Evolutionary conservation across 805 yeast genomes (phyloP).

Genomic region (Lipomyces mesembrius): DNA sequence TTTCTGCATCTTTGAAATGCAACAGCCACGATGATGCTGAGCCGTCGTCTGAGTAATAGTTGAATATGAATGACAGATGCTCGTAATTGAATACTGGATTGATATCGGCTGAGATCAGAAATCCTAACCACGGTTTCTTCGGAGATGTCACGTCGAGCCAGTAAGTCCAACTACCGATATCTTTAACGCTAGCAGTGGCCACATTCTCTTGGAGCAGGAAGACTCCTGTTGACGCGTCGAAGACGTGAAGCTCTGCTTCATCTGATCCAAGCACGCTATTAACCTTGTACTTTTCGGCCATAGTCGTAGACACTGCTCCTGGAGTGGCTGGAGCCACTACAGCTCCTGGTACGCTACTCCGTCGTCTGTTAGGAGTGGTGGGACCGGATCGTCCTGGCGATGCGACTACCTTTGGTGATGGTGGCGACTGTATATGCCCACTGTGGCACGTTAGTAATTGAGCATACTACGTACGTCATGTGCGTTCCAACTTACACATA

Average conservation of each 20-base stretch:
- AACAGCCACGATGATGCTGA: constrained; percentile 65
- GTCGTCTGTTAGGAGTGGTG: constrained; percentile 19
- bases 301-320: constrained; percentile 13
- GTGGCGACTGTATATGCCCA: constrained; percentile 22
- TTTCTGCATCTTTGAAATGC: constrained; percentile 53
- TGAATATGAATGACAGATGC: constrained; percentile 66
- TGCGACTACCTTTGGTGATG: constrained; percentile 24
- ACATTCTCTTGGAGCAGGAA: constrained; percentile 53
- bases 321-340: constrained; percentile 31
- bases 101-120: constrained; percentile 55
- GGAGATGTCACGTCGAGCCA: constrained; percentile 53
- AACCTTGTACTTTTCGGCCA: constrained; percentile 13
- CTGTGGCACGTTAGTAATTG: background rate
- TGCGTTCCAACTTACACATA: constrained; percentile 23
- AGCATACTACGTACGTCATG: too few species aligned
- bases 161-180: constrained; percentile 56
- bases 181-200: constrained; percentile 50
- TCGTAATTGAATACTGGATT: constrained; percentile 70
- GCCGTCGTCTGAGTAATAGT: constrained; percentile 51
- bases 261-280: constrained; percentile 30
- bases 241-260: constrained; percentile 57
- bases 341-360: background rate
- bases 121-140: constrained; percentile 47
- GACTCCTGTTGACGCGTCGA: constrained; percentile 55
- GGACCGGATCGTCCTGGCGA: constrained; percentile 14